phyloP scores from a whole-genome alignment of 805 yeast species.

The Monosporozyma servazzii region DNA sequence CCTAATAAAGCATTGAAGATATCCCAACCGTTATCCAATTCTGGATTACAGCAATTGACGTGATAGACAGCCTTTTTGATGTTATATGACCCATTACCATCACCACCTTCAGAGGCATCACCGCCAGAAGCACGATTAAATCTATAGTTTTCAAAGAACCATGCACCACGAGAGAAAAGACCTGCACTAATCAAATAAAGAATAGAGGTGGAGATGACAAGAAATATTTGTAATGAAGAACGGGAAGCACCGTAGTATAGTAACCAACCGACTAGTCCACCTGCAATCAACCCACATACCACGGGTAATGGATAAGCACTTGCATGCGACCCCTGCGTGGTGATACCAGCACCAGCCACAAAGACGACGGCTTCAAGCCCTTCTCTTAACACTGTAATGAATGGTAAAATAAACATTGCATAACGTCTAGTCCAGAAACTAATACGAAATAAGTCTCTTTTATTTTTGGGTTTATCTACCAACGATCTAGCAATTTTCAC shows the following conservation, averaged over 20 bases:
- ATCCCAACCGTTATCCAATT: constrained; percentile 91
- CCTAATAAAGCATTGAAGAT: constrained; percentile 89
- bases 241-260: constrained; percentile 77
- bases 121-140: constrained; percentile 73
- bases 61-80: constrained; percentile 80
- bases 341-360: constrained; percentile 89
- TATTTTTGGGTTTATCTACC: constrained; percentile 45
- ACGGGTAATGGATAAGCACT: constrained; percentile 91
- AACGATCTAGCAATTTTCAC: constrained; percentile 83
- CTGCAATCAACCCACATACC: constrained; percentile 73
- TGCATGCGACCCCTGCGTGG: constrained; percentile 43
- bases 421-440: constrained; percentile 60
- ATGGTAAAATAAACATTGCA: constrained; percentile 83
- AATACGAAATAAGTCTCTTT: constrained; percentile 43
- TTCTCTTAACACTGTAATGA: constrained; percentile 87
- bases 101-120: constrained; percentile 87
- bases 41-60: constrained; percentile 95
- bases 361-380: constrained; percentile 95
- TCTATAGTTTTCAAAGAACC: constrained; percentile 71
- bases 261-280: constrained; percentile 57
- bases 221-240: constrained; percentile 77
- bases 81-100: constrained; percentile 93
- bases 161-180: constrained; percentile 83
- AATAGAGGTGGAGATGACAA: constrained; percentile 80
- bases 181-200: constrained; percentile 88